phyloP scores from a whole-genome alignment of 2,329 filamentous ascomycete genomes.

The Beauveria bassiana region DNA sequence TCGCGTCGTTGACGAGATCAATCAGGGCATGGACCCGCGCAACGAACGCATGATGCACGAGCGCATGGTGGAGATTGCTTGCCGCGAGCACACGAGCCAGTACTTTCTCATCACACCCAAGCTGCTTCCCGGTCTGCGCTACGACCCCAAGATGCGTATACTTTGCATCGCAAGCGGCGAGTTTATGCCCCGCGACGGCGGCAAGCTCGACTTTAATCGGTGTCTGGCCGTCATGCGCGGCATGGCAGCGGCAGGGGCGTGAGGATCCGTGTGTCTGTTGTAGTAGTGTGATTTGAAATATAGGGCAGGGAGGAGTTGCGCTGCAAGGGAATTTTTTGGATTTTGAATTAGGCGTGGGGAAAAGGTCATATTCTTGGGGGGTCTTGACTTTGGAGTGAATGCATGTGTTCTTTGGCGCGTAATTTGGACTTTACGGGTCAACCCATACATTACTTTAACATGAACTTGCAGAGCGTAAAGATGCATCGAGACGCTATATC shows the following conservation, averaged over 20 bases:
- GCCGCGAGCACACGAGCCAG: constrained; percentile 67
- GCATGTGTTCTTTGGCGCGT: too few relatives aligned
- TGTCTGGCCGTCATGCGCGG: constrained; percentile 37
- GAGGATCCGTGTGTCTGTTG: too few relatives aligned
- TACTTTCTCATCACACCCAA: constrained; percentile 99
- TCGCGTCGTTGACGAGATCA: constrained; percentile 98
- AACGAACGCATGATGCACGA: constrained; percentile 98
- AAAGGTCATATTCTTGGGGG: too few relatives aligned
- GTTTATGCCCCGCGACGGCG: constrained; percentile 49
- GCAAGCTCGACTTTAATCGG: constrained; percentile 41
- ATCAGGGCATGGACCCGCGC: constrained; percentile 97
- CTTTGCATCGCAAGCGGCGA: constrained; percentile 91
- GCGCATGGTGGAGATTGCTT: constrained; percentile 96
- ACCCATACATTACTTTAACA: too few relatives aligned
- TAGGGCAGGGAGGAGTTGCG: neutral
- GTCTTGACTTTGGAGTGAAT: too few relatives aligned
- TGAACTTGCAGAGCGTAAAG: too few relatives aligned
- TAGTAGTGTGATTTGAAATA: too few relatives aligned
- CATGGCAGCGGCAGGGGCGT: constrained; percentile 19
- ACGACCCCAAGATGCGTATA: constrained; percentile 85
- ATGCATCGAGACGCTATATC: too few relatives aligned
- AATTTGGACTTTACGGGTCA: too few relatives aligned
- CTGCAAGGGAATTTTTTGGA: too few relatives aligned
- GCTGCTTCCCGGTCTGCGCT: constrained; percentile 74
- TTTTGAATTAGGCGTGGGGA: too few relatives aligned